Base-by-base conservation (phyloP, 306 rosid species). In the Castanospermum australe region DNA sequence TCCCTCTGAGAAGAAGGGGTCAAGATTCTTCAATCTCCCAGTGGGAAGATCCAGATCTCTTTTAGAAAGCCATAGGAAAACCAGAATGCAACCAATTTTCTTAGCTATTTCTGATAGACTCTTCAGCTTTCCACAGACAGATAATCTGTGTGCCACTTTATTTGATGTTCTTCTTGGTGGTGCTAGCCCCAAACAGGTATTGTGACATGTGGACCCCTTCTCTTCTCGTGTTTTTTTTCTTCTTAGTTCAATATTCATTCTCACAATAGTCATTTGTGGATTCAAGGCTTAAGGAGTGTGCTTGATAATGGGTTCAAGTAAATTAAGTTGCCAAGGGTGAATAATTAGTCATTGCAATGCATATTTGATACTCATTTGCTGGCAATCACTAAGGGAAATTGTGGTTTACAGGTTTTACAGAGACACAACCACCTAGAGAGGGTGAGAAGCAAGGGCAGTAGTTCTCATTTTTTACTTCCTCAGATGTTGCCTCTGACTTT, bases 81-180 rank as follows among this genome's bases (percentile, higher is more conserved):
- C 66, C 79, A 84, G 92, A 82, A 81, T 85, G 91, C 98, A 88
- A 78, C 94, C 94, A 22, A 86, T 95, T 82, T 90, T 90, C 85
- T 74, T 89, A 54, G 96, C 92, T 63, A 92, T 95, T 77, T 86
- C 98, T 56, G 90, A 95, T 76, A 92, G 97, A 67, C 85, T 95
- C 82, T 95, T 95, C 84, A 83, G 95, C 86, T 95, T 95, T 90
- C 94, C 92, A 51, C 96, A 80, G 85, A 88, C 99, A 22, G 99
- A 95, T 68, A 86, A 90, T 87, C 77, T 95, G 22, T 88, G 97
- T 86, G 99, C 98, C 70, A 87, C 98, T 68, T 87, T 95, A 81
- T 95, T 95, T 82, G 99, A 95, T 82, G 97, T 90, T 84, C 98
- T 95, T 87, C 99, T 95, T 55, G 99, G 99, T 52, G 99, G 99